phyloP scores from a whole-genome alignment of 805 yeast species.

The Teunomyces atbi region DNA sequence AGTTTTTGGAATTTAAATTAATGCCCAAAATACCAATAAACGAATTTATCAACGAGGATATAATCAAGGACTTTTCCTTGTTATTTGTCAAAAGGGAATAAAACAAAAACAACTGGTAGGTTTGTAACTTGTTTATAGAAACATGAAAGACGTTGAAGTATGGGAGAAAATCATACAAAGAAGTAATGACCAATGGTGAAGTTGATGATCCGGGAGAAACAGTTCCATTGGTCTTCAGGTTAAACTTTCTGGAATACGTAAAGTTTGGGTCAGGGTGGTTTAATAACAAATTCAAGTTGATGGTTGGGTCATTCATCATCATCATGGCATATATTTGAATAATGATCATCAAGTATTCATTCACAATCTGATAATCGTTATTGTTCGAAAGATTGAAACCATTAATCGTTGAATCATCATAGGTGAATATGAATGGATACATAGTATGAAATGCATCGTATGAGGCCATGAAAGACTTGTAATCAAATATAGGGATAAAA shows the following conservation, averaged over 20 bases:
- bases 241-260: constrained; percentile 7
- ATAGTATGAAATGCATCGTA: constrained; percentile 48
- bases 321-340: constrained; percentile 53
- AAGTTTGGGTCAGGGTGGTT: constrained; percentile 38
- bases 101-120: constrained; percentile 47
- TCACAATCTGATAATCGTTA: constrained; percentile 42
- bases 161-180: constrained; percentile 44
- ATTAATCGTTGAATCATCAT: constrained; percentile 45
- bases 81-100: constrained; percentile 45
- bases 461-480: constrained; percentile 50
- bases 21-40: constrained; percentile 44
- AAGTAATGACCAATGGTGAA: constrained; percentile 26
- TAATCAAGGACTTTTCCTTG: constrained; percentile 38
- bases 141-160: constrained; percentile 50
- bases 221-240: constrained; percentile 2
- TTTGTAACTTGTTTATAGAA: constrained; percentile 48
- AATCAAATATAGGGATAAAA: constrained; percentile 55
- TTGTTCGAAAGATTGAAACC: constrained; percentile 46
- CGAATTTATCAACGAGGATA: constrained; percentile 40
- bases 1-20: constrained; percentile 39
- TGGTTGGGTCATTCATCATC: constrained; percentile 48
- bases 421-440: constrained; percentile 48
- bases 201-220: constrained; percentile 3
- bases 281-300: constrained; percentile 39
- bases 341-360: constrained; percentile 41